phyloP scores from a whole-genome alignment of 176 grass and related monocot species.

The Bromus sterilis region DNA sequence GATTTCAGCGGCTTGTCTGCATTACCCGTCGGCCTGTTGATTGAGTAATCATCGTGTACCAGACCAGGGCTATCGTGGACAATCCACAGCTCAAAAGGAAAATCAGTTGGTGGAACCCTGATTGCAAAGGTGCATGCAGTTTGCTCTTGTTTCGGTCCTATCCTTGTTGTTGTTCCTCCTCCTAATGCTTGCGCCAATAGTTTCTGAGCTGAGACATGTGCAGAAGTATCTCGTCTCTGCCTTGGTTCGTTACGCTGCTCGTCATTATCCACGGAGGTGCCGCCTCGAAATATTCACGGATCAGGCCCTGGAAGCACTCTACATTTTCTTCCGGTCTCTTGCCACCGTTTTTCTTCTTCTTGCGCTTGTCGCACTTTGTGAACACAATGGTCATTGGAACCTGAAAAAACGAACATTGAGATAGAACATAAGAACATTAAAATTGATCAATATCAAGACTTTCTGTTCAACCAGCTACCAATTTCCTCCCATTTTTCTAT shows the following conservation, averaged over 20 bases:
- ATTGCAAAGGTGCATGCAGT: constrained; percentile 3
- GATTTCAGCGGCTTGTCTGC: constrained; percentile 30
- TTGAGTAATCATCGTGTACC: constrained; percentile 37
- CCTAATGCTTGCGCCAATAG: constrained; percentile 88
- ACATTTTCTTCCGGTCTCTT: constrained; percentile 89
- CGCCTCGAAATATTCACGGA: constrained; percentile 68
- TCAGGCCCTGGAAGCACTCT: constrained; percentile 64
- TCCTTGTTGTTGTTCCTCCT: background rate
- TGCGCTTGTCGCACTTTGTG: constrained; percentile 97
- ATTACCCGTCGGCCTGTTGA: constrained; percentile 21
- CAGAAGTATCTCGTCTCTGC: constrained; percentile 90
- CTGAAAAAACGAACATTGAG: constrained; percentile 24
- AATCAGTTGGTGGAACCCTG: constrained; percentile 24
- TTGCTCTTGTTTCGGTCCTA: constrained; percentile 1
- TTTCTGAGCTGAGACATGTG: constrained; percentile 97
- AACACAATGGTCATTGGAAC: constrained; percentile 94
- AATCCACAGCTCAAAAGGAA: constrained; percentile 44
- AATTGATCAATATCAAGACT: background rate
- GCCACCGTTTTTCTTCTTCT: constrained; percentile 93
- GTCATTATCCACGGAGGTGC: constrained; percentile 98
- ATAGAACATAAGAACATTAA: constrained; percentile 1
- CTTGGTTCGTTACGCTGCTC: constrained; percentile 82
- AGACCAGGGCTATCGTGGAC: constrained; percentile 12
- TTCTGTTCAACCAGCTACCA: background rate
- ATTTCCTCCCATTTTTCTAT: background rate